Conservation (phyloP, 495 filamentous ascomycete genomes). For the Lasiosphaeria ovina region DNA sequence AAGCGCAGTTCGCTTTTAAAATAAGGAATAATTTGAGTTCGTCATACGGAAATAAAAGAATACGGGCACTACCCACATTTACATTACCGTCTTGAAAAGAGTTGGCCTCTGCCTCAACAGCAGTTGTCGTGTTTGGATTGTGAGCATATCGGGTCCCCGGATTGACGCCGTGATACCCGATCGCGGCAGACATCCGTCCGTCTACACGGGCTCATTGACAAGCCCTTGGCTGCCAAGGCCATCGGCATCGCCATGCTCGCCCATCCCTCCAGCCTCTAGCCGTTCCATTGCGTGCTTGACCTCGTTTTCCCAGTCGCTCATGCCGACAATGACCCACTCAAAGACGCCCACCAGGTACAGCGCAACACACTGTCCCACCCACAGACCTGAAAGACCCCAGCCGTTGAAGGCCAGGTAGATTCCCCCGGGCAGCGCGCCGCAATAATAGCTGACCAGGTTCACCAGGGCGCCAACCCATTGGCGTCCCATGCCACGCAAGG, state of each 20-base stretch:
- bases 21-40: too few species aligned
- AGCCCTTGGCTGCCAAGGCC: conserved; percentile 6
- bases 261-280: conserved; percentile 58
- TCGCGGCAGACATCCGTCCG: background rate
- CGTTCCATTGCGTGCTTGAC: conserved; percentile 73
- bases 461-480: conserved; percentile 89
- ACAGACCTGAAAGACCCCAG: conserved; percentile 81
- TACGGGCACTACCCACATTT: too few species aligned
- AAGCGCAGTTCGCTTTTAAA: too few species aligned
- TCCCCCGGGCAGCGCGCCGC: conserved; percentile 77
- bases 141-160: too few species aligned
- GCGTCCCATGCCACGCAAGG: conserved; percentile 78
- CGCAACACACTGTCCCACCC: conserved; percentile 89
- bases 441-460: conserved; percentile 86
- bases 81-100: too few species aligned
- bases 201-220: conserved; percentile 13
- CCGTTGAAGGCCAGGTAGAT: conserved; percentile 87
- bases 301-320: conserved; percentile 76
- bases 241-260: background rate
- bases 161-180: too few species aligned
- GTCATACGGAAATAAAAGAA: too few species aligned
- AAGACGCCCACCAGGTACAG: conserved; percentile 76
- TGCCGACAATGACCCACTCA: conserved; percentile 78
- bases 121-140: too few species aligned
- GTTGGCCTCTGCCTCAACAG: too few species aligned